Evolutionary conservation across 306 rosid species (phyloP).

Genomic region (Trifolium subterraneum): DNA sequence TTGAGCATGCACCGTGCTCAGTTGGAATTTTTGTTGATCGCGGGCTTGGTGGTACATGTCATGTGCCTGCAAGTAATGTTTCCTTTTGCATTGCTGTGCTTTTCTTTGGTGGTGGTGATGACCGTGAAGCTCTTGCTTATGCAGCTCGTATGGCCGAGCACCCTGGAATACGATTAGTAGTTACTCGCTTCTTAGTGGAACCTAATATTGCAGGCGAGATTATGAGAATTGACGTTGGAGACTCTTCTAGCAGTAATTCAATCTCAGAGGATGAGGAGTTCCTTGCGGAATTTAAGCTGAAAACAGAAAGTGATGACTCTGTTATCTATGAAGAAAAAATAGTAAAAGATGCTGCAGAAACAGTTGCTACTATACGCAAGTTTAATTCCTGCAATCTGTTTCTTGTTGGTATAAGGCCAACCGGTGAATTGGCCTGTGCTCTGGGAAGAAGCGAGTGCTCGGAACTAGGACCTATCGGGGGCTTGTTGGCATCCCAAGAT

Average conservation of each 20-base stretch:
- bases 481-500: slow-evolving; percentile 66
- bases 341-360: slow-evolving; percentile 48
- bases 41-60: slow-evolving; percentile 81
- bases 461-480: slow-evolving; percentile 52
- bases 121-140: slow-evolving; percentile 80
- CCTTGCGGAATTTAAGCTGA: slow-evolving; percentile 52
- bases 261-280: slow-evolving; percentile 55
- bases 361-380: slow-evolving; percentile 45
- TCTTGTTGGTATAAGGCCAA: slow-evolving; percentile 62
- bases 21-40: slow-evolving; percentile 87
- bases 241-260: slow-evolving; percentile 29
- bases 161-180: slow-evolving; percentile 74
- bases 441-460: slow-evolving; percentile 38
- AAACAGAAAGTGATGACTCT: slow-evolving; percentile 48
- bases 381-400: slow-evolving; percentile 55
- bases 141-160: slow-evolving; percentile 83
- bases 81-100: slow-evolving; percentile 60
- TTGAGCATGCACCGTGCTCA: slow-evolving; percentile 79
- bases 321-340: slow-evolving; percentile 53
- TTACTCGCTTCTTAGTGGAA: slow-evolving; percentile 57
- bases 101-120: slow-evolving; percentile 92
- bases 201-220: slow-evolving; percentile 48
- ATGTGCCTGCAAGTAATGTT: slow-evolving; percentile 73
- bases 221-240: slow-evolving; percentile 44
- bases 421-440: slow-evolving; percentile 40